Percentiles rank a stretch among this genome's conserved stretches.
These are phyloP conservation scores for Backusella luteola DNA, from an alignment of 192 early-diverging fungal genomes.

Conservation along the genomic window DNA sequence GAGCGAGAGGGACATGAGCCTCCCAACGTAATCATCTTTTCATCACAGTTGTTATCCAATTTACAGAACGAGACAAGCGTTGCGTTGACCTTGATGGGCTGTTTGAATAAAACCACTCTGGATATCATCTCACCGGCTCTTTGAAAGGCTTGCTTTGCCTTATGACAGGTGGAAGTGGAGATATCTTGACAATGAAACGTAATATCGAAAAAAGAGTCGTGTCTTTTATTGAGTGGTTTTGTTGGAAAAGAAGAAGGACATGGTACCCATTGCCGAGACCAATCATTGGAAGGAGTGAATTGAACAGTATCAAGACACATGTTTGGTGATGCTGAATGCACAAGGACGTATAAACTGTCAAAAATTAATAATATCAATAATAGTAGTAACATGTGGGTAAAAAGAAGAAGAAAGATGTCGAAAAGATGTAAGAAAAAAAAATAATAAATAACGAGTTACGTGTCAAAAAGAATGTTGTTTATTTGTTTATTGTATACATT, in stretches of 20 bases:
- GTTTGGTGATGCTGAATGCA: background rate
- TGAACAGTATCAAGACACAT: background rate
- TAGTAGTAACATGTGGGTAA: background rate
- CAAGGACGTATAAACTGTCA: background rate
- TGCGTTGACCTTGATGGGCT: constrained; percentile 34
- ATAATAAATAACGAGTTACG: background rate
- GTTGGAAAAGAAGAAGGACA: background rate
- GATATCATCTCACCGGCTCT: constrained; percentile 27
- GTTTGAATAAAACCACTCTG: constrained; percentile 7
- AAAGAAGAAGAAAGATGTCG: background rate
- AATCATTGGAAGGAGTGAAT: background rate
- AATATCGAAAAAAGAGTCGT: background rate
- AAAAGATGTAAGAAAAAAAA: background rate
- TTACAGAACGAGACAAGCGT: constrained; percentile 30
- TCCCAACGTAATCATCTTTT: constrained; percentile 13
- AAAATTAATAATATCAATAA: background rate
- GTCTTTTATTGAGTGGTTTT: background rate
- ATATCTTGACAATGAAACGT: background rate
- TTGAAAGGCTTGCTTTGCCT: constrained; percentile 23
- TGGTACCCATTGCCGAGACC: background rate
- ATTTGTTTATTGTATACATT: constrained; percentile 12
- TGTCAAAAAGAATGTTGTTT: constrained; percentile 10
- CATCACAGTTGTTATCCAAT: background rate
- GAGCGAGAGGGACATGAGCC: constrained; percentile 36
- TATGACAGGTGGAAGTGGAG: constrained; percentile 11